phyloP scores from a whole-genome alignment of 75 land plant genomes.

The Cunninghamia lanceolata region DNA sequence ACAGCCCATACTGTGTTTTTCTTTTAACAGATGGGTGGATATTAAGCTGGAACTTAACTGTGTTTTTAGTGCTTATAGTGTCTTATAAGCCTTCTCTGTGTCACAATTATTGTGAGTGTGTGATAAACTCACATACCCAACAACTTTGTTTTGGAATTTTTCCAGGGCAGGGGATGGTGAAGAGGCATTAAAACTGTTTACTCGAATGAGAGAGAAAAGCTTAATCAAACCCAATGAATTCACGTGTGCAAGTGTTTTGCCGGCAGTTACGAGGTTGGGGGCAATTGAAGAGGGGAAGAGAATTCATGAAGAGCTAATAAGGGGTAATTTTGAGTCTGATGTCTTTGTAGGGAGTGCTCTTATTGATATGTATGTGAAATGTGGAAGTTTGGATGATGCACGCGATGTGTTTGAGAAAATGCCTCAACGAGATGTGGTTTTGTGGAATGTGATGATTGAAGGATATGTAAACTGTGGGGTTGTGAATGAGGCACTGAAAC shows the following conservation, averaged over 20 bases:
- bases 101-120: neutral
- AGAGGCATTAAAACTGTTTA: neutral
- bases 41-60: too few relatives aligned
- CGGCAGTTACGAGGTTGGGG: constrained; percentile 36
- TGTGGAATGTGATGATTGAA: constrained; percentile 71
- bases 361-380: constrained; percentile 66
- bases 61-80: neutral
- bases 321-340: constrained; percentile 35
- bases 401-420: constrained; percentile 31
- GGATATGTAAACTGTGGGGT: constrained; percentile 14
- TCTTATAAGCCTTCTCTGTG: neutral
- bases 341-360: constrained; percentile 41
- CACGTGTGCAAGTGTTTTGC: constrained; percentile 44
- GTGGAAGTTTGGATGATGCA: constrained; percentile 49
- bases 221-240: constrained; percentile 32
- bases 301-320: constrained; percentile 33
- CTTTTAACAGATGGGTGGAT: too few relatives aligned
- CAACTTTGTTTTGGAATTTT: neutral
- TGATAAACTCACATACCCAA: neutral
- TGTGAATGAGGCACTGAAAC: neutral
- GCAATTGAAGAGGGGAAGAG: constrained; percentile 37
- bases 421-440: constrained; percentile 36
- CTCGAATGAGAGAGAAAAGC: neutral
- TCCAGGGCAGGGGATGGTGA: neutral
- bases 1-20: too few relatives aligned